Percentiles rank a stretch among this genome's conserved stretches.
phyloP scores from a whole-genome alignment of 208 protist species.

The Crithidia bombi region DNA sequence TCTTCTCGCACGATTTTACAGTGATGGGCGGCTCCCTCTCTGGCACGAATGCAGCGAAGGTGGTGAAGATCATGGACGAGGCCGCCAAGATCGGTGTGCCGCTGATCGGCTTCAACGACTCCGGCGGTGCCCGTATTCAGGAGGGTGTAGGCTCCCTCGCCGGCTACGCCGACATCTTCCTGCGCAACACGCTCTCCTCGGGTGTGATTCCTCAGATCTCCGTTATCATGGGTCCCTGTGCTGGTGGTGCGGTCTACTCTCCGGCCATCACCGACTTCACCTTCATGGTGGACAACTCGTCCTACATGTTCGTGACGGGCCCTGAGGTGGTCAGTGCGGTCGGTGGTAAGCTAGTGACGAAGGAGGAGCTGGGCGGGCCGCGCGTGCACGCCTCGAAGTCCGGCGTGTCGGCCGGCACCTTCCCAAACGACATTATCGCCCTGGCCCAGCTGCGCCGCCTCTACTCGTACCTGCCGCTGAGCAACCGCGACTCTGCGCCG shows the following conservation, averaged over 20 bases:
- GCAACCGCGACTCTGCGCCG: slow-evolving; percentile 77
- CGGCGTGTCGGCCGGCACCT: slow-evolving; percentile 88
- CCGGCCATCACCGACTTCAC: slow-evolving; percentile 97
- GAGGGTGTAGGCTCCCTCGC: slow-evolving; percentile 95
- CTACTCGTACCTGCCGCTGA: slow-evolving; percentile 90
- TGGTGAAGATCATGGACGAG: slow-evolving; percentile 97
- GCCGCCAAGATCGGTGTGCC: slow-evolving; percentile 94
- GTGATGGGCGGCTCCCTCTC: slow-evolving; percentile 95
- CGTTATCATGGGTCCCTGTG: slow-evolving; percentile 96
- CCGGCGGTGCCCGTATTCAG: slow-evolving; percentile 96
- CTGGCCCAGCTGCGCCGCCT: slow-evolving; percentile 83
- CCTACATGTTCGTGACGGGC: slow-evolving; percentile 98
- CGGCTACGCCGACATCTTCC: slow-evolving; percentile 96
- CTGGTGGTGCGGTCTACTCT: slow-evolving; percentile 90
- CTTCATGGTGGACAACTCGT: slow-evolving; percentile 97
- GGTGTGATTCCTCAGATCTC: slow-evolving; percentile 97
- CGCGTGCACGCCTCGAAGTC: slow-evolving; percentile 89
- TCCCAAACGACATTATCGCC: slow-evolving; percentile 94
- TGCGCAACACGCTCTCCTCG: slow-evolving; percentile 93
- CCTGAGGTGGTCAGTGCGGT: slow-evolving; percentile 97
- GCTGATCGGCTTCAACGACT: slow-evolving; percentile 97
- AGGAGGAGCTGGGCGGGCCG: slow-evolving; percentile 94
- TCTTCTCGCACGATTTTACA: slow-evolving; percentile 97
- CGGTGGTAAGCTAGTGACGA: slow-evolving; percentile 89
- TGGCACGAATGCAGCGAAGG: slow-evolving; percentile 94